A percentile compares a stretch with the other conserved stretches of the same genome.
phyloP scores from a whole-genome alignment of 768 basidiomycete genomes.

The Xerocomellus intermedius region DNA sequence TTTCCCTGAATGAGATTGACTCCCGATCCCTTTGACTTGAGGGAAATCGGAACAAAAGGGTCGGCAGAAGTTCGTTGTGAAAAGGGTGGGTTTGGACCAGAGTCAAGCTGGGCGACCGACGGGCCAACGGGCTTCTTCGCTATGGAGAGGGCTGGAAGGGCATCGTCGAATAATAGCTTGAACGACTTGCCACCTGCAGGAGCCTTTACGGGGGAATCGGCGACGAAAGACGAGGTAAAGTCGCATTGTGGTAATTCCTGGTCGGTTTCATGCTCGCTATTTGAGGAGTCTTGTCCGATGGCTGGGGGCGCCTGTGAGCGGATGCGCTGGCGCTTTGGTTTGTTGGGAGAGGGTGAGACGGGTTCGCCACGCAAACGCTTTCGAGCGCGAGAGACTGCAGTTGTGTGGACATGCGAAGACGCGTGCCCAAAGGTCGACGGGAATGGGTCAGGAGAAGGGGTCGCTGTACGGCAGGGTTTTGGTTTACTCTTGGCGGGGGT shows the following conservation, averaged over 20 bases:
- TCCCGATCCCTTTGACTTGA: slow-evolving; percentile 6
- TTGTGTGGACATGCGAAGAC: slow-evolving; percentile 26
- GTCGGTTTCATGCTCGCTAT: slow-evolving; percentile 39
- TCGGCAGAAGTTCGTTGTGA: neutral
- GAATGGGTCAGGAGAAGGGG: slow-evolving; percentile 43
- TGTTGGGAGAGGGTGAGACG: slow-evolving; percentile 79
- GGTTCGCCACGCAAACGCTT: slow-evolving; percentile 82
- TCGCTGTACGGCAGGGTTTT: slow-evolving; percentile 26
- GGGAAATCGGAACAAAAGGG: neutral
- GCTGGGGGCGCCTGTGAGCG: slow-evolving; percentile 40
- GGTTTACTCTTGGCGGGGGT: slow-evolving; percentile 41
- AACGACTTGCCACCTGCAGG: slow-evolving; percentile 58
- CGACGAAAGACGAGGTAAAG: slow-evolving; percentile 52
- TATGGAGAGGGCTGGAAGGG: slow-evolving; percentile 25
- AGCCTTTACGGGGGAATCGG: slow-evolving; percentile 70
- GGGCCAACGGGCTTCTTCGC: slow-evolving; percentile 14
- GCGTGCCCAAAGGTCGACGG: slow-evolving; percentile 30
- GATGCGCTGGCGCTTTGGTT: slow-evolving; percentile 68
- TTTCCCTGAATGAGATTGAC: slow-evolving; percentile 3
- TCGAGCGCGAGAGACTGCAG: slow-evolving; percentile 64
- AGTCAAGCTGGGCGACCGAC: neutral
- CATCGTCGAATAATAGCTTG: slow-evolving; percentile 65
- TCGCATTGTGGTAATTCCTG: slow-evolving; percentile 29
- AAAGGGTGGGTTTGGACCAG: neutral
- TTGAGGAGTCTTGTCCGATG: slow-evolving; percentile 31